A percentile compares a stretch with the other conserved stretches of the same genome.
These are phyloP conservation scores for Starmera dryadoides DNA, from an alignment of 805 yeast species.

Conservation along the genomic window DNA sequence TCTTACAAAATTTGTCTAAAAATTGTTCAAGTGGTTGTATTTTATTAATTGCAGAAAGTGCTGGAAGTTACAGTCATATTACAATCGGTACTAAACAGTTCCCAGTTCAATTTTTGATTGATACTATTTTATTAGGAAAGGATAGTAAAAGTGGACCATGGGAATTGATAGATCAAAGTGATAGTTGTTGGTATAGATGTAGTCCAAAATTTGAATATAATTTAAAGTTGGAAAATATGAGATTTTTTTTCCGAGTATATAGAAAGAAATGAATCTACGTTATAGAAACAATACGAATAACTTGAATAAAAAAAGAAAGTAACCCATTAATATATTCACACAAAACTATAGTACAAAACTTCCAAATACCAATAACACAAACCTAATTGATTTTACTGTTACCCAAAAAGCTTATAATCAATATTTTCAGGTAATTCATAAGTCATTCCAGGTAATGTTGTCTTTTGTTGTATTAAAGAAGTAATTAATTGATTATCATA, in stretches of 20 bases:
- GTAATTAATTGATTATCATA: no score
- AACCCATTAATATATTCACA: no score
- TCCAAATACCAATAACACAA: no score
- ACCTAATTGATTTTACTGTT: no score
- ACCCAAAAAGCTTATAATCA: no score
- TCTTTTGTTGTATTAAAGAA: no score
- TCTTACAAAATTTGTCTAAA: constrained; percentile 45
- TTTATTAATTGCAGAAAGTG: constrained; percentile 73
- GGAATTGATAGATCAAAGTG: constrained; percentile 59
- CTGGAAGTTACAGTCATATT: constrained; percentile 83
- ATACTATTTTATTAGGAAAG: constrained; percentile 58
- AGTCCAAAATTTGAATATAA: constrained; percentile 47
- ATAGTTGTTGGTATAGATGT: constrained; percentile 76
- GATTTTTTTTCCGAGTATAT: constrained; percentile 75
- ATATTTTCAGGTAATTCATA: no score
- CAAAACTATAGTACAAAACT: no score
- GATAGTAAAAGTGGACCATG: constrained; percentile 49
- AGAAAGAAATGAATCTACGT: constrained; percentile 32
- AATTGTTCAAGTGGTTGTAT: constrained; percentile 50
- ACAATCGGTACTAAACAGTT: constrained; percentile 68
- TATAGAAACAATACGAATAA: background rate
- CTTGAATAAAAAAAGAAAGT: background rate
- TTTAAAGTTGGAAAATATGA: constrained; percentile 77
- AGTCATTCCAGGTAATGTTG: no score
- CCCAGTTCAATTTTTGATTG: constrained; percentile 77